These are phyloP conservation scores for Phaeosphaeria sp. DNA, from an alignment of 2,329 filamentous ascomycete genomes.

Conservation along the genomic window DNA sequence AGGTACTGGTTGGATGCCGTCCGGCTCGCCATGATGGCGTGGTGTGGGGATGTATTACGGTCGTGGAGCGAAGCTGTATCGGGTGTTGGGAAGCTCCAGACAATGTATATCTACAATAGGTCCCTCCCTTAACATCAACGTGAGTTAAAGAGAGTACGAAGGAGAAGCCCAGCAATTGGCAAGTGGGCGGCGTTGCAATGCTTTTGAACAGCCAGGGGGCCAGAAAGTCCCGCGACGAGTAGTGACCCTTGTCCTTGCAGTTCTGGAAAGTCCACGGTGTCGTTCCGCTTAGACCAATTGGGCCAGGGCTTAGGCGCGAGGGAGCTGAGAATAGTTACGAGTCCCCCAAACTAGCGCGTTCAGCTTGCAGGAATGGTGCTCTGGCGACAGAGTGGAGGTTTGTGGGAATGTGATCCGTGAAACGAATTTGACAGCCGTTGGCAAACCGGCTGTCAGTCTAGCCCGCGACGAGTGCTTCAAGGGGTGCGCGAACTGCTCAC, in stretches of 20 bases:
- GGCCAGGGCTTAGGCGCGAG: conserved; percentile 25
- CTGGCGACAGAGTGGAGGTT: not conserved
- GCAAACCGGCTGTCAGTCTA: not conserved
- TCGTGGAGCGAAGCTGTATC: conserved; percentile 22
- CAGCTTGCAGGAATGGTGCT: not conserved
- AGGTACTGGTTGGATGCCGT: conserved; percentile 38
- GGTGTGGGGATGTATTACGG: conserved; percentile 21
- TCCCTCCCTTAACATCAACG: conserved; percentile 14
- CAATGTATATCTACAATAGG: conserved; percentile 8
- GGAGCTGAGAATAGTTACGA: conserved; percentile 28
- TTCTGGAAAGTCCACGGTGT: conserved; percentile 33
- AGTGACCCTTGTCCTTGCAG: conserved; percentile 35
- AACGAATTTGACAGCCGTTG: conserved; percentile 1
- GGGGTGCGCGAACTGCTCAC: not conserved
- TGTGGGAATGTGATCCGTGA: not conserved
- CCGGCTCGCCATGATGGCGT: conserved; percentile 47
- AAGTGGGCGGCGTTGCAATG: conserved; percentile 28
- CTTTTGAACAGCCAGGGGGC: conserved; percentile 32
- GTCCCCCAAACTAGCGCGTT: conserved; percentile 2
- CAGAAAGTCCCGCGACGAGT: conserved; percentile 22
- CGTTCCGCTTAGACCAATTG: conserved; percentile 27
- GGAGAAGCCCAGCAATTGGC: conserved; percentile 28
- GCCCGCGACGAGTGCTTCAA: conserved; percentile 18
- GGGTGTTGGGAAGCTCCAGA: conserved; percentile 17
- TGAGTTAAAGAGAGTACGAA: conserved; percentile 47